Evolutionary conservation across 1,284 basidiomycete genomes (phyloP), one percentile per base, ranked within the genome.

Genomic region (Somion occarium): DNA sequence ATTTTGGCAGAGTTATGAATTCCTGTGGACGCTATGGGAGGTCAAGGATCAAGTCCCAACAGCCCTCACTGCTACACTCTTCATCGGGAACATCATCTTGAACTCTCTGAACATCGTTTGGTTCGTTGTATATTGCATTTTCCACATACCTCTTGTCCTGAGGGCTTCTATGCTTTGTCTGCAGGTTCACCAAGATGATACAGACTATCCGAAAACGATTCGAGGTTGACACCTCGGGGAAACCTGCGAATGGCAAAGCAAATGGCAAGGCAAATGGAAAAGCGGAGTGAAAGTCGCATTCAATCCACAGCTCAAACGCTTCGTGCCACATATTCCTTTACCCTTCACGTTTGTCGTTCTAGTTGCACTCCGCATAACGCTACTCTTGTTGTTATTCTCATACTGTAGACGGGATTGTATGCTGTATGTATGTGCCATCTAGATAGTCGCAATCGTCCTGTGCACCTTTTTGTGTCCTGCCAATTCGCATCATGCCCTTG

Each of bases 71-170:
- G 38, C 79, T 37, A 64, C 76, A 9, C 88, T 81, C 54, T 73
- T 73, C 2, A 43, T 62, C 1, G 83, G 81, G 9, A 88, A 87
- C 59, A 48, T 84, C 37, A 59, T 79, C 38, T 70, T 91, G 15
- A 81, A 86, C 58, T 68, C 73, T 2, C 71, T 91, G 23, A 91
- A 90, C 63, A 77, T 79, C 71, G 73, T 84, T 59, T 91, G 88
- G 88, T 90, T 51, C 44, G 79, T 67, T 15, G 13, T 22, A 13
- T 43, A 20, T 38, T 44, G 37, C 13, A 15, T 34, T 15, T 34
- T 7, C 7, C 15, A 34, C 25, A 27, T 12, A 34, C 20, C 25
- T 22, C 20, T n/a, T 11, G 34, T 18, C 37, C 34, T 24, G 26
- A 26, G 27, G 26, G 1, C 19, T 27, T 9, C 38, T 47, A 3